Evolutionary conservation across 2,329 filamentous ascomycete species (phyloP).

Genomic region (Aspergillus niger): DNA sequence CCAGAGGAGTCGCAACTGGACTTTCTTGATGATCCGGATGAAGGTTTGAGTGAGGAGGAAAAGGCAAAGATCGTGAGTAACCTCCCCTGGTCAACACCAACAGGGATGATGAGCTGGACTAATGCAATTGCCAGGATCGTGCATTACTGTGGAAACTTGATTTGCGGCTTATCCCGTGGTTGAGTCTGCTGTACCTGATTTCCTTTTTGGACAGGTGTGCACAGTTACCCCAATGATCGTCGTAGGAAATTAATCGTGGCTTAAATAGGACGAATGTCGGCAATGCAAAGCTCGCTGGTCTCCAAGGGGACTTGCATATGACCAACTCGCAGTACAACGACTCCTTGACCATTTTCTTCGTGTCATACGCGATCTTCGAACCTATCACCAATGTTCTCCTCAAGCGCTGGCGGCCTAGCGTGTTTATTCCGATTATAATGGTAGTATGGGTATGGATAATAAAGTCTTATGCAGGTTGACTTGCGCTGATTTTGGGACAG

Average conservation of each 20-base stretch:
- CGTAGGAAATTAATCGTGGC: background rate
- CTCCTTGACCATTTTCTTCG: slow-evolving; percentile 79
- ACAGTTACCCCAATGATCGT: background rate
- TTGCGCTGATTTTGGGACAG: slow-evolving; percentile 23
- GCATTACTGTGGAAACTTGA: slow-evolving; percentile 49
- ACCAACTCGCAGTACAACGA: slow-evolving; percentile 69
- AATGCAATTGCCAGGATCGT: slow-evolving; percentile 41
- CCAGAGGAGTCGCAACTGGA: slow-evolving; percentile 17
- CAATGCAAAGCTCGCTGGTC: slow-evolving; percentile 64
- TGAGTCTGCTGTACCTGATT: slow-evolving; percentile 49
- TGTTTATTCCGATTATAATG: slow-evolving; percentile 85
- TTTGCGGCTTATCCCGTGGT: slow-evolving; percentile 49
- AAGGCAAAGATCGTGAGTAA: slow-evolving; percentile 59
- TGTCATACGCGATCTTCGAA: slow-evolving; percentile 80
- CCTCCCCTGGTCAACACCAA: background rate
- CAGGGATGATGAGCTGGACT: background rate
- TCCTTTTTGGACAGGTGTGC: slow-evolving; percentile 43
- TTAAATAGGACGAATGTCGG: slow-evolving; percentile 68
- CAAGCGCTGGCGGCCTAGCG: slow-evolving; percentile 71
- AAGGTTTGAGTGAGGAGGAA: slow-evolving; percentile 65
- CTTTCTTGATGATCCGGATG: slow-evolving; percentile 59
- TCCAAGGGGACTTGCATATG: slow-evolving; percentile 63
- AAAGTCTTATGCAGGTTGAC: background rate
- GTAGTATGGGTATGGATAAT: slow-evolving; percentile 48
- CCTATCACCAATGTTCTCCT: slow-evolving; percentile 74